Base-by-base conservation (phyloP, 345 rosid species). In the Diplotaxis tenuifolia region DNA sequence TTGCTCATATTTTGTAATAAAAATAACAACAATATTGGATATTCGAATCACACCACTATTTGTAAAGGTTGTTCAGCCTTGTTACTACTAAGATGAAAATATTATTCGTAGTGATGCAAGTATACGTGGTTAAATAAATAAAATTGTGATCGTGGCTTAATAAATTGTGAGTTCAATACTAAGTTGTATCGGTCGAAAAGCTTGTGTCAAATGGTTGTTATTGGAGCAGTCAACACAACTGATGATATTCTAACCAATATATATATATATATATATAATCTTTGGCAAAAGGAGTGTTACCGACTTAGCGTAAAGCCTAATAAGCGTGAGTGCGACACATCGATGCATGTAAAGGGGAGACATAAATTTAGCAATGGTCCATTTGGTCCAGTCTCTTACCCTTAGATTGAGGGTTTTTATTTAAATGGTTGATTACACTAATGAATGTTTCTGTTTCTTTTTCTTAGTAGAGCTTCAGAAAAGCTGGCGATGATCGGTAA, bases 301-400 rank as follows among this genome's bases (percentile, higher is more conserved):
- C n/a, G n/a, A n/a, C n/a, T n/a, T 42, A 42, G 79, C 79, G 71
- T 76, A 75, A 69, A 75, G 65, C 28, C 60, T 63, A 75, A 68
- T 62, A 25, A 69, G 34, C 9, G 70, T 69, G 71, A 76, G 71
- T 63, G 79, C 70, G 66, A 63, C 75, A 56, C 75, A 76, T 70
- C 23, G 18, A 63, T 76, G 75, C 66, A 76, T 76, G 75, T 45
- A 45, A 56, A 69, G 40, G n/a, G 79, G 79, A 62, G 65, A 75
- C 79, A 75, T 4, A 36, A 36, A 38, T 75, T 68, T 75, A 20
- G 28, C 65, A 68, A 75, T 54, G 74, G 65, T 61, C 79, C 79
- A 15, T 21, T 54, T 75, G 74, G 74, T 68, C 65, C 74, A 75
- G 54, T 75, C 70, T 27, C 59, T 69, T 69, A 36, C 62, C 74